These are phyloP conservation scores for Candida pini DNA, from an alignment of 805 yeast genomes.

Conservation along the genomic window DNA sequence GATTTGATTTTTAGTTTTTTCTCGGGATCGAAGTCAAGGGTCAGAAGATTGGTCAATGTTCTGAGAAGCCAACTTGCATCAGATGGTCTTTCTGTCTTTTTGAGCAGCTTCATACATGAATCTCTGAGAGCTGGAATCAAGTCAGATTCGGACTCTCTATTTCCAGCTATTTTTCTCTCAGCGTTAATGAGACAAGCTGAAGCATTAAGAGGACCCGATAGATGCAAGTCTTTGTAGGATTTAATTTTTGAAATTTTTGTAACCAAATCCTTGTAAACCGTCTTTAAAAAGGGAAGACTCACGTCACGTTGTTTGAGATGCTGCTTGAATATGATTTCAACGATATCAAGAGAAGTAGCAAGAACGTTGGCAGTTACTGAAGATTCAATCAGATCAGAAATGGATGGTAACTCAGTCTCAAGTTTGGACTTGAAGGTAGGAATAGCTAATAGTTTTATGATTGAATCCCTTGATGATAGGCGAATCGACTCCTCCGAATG, in stretches of 20 bases:
- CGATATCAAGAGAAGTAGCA: slow-evolving; percentile 20
- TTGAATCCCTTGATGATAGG: too few species aligned
- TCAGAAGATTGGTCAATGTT: too few species aligned
- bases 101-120: too few species aligned
- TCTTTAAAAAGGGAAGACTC: slow-evolving; percentile 17
- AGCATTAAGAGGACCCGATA: slow-evolving; percentile 3
- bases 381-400: slow-evolving; percentile 10
- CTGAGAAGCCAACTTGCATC: slow-evolving; percentile 14
- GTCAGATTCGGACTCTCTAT: background rate
- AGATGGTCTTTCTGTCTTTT: background rate
- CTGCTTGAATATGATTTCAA: slow-evolving; percentile 34
- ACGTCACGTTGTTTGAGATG: slow-evolving; percentile 37
- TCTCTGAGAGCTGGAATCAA: too few species aligned
- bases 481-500: too few species aligned
- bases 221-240: background rate
- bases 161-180: slow-evolving; percentile 4
- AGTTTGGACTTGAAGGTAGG: slow-evolving; percentile 52
- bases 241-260: slow-evolving; percentile 1
- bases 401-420: slow-evolving; percentile 31
- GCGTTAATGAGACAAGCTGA: slow-evolving; percentile 7
- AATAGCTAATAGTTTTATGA: too few species aligned
- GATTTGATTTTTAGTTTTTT: too few species aligned
- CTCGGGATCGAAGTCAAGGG: too few species aligned
- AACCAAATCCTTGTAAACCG: slow-evolving; percentile 2
- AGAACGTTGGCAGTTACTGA: slow-evolving; percentile 9